Base-by-base conservation (phyloP, 176 grass and related monocot species). In the Hordeum vulgare region DNA sequence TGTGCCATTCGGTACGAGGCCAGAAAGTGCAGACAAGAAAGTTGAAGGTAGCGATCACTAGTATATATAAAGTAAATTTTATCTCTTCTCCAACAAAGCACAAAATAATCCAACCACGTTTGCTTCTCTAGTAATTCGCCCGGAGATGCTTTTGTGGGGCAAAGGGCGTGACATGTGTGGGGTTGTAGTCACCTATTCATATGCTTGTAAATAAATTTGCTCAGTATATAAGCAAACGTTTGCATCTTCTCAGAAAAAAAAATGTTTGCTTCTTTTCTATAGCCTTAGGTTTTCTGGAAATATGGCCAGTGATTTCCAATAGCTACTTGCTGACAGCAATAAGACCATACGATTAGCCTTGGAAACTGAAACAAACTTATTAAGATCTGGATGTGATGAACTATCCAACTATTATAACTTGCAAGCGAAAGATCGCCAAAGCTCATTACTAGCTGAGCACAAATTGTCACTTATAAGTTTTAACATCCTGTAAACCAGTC, bases 271-370 rank as follows among this genome's bases (percentile, higher is more conserved):
- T 21, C 18, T 54, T 54, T 54, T 54, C 28, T 39, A 83, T 39
- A 83, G 23, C 17, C 42, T 80, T 45, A 2, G 27, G 26, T 33
- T 65, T 18, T 78, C 77, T 79, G 59, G 60, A 64, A 64, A 79
- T 31, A 79, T 31, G 37, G 60, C 47, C 20, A 29, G 10, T 37
- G 26, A 74, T 64, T 54, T n/a, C 29, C 29, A 83, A 11, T 25
- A 34, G 27, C 2, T 71, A 62, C 49, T 70, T 66, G 47, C 14
- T 51, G 29, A 1, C 67, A 71, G 8, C 45, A 77, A 77, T 13
- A 77, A 51, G 28, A 17, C 20, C 56, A 54, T 72, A 82, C 27
- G 21, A 3, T 60, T 88, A 71, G 77, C 71, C 61, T 82, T 62
- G 36, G 35, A 71, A 61, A 56, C 4, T 28, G 64, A 40, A 44